Evolutionary conservation across 1,139 yeast species (phyloP).

Genomic region (Yamadazyma jaroonii): DNA sequence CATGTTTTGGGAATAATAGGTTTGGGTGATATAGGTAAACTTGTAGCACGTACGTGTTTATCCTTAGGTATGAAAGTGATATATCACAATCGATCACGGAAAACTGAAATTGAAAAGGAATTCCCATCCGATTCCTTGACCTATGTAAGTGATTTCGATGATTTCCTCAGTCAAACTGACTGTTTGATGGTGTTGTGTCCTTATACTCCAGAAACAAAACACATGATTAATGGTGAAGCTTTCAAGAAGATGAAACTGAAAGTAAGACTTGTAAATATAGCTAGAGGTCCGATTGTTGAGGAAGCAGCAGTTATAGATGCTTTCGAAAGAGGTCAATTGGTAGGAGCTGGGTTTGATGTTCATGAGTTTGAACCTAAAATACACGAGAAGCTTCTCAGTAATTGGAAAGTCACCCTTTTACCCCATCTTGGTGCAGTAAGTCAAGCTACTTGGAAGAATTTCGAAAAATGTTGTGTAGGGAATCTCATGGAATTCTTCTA

Average conservation of each 20-base stretch:
- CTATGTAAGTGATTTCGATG: slow-evolving; percentile 23
- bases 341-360: slow-evolving; percentile 41
- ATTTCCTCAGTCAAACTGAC: slow-evolving; percentile 26
- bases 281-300: slow-evolving; percentile 37
- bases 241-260: slow-evolving; percentile 29
- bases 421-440: slow-evolving; percentile 36
- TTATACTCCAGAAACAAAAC: slow-evolving; percentile 24
- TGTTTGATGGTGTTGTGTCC: slow-evolving; percentile 35
- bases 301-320: slow-evolving; percentile 35
- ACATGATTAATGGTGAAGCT: slow-evolving; percentile 25
- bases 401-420: slow-evolving; percentile 29
- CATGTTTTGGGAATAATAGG: slow-evolving; percentile 35
- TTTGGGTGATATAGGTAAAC: slow-evolving; percentile 32
- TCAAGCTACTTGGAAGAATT: slow-evolving; percentile 28
- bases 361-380: slow-evolving; percentile 38
- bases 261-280: slow-evolving; percentile 35
- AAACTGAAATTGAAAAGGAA: slow-evolving; percentile 19
- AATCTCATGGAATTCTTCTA: slow-evolving; percentile 30
- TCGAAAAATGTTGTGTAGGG: slow-evolving; percentile 29
- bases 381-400: slow-evolving; percentile 21
- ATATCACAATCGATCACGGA: slow-evolving; percentile 27
- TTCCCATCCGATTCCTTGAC: slow-evolving; percentile 17
- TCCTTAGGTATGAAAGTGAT: slow-evolving; percentile 32
- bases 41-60: slow-evolving; percentile 30
- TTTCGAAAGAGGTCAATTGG: slow-evolving; percentile 32